These are phyloP conservation scores for Diaporthe vexans DNA, from an alignment of 2,329 filamentous ascomycete species.

Conservation along the genomic window DNA sequence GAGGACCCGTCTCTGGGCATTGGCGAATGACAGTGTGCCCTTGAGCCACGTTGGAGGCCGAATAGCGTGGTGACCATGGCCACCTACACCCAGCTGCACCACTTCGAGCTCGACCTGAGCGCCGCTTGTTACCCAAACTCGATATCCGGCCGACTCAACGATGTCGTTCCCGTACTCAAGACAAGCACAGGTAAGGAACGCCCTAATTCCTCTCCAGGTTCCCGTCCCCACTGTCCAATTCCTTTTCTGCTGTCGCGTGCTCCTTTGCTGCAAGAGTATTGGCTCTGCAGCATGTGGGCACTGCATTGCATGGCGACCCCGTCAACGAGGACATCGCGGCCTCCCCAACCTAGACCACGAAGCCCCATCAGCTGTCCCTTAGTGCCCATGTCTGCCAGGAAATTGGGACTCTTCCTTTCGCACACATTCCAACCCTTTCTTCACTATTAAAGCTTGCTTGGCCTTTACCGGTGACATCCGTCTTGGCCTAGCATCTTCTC, in stretches of 20 bases:
- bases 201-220: slow-evolving; percentile 38
- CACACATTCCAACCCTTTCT: not conserved
- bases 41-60: slow-evolving; percentile 23
- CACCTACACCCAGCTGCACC: slow-evolving; percentile 40
- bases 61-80: slow-evolving; percentile 34
- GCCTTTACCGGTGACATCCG: slow-evolving; percentile 6
- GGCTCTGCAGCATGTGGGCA: slow-evolving; percentile 6
- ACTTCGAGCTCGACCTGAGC: slow-evolving; percentile 63
- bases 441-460: slow-evolving; percentile 15
- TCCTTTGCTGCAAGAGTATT: slow-evolving; percentile 6
- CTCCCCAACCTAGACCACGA: slow-evolving; percentile 4
- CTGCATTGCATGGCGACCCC: slow-evolving; percentile 3
- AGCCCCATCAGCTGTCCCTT: slow-evolving; percentile 3
- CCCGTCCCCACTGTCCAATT: slow-evolving; percentile 30
- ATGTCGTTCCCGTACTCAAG: slow-evolving; percentile 68
- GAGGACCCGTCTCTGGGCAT: not conserved
- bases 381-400: not conserved
- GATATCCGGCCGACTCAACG: slow-evolving; percentile 67
- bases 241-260: slow-evolving; percentile 34
- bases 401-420: not conserved
- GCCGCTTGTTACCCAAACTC: slow-evolving; percentile 59
- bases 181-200: slow-evolving; percentile 70
- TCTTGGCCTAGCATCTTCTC: not conserved
- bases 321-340: not conserved
- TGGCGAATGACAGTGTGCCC: slow-evolving; percentile 32